Evolutionary conservation across 345 rosid genomes (phyloP).

Genomic region (Laguncularia racemosa): DNA sequence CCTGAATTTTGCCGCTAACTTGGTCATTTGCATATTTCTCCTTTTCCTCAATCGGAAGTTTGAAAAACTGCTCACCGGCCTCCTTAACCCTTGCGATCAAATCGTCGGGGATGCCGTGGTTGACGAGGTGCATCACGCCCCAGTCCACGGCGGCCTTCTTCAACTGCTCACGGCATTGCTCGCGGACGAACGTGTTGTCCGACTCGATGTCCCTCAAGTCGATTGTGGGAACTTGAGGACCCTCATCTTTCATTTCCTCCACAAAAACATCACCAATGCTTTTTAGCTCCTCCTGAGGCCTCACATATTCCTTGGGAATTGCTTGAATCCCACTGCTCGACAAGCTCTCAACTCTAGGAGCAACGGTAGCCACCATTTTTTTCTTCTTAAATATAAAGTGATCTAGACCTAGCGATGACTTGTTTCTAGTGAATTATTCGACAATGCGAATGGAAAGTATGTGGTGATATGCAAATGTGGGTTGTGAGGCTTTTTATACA

Average conservation of each 20-base stretch:
- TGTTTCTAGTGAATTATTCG: neutral
- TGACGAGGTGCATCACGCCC: constrained; percentile 96
- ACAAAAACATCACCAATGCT: constrained; percentile 68
- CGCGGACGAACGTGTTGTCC: constrained; percentile 32
- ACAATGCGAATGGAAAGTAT: neutral
- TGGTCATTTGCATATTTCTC: constrained; percentile 88
- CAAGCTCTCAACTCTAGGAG: constrained; percentile 61
- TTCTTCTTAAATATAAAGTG: neutral
- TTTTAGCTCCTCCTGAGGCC: constrained; percentile 69
- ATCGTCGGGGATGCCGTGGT: constrained; percentile 64
- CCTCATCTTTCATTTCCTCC: constrained; percentile 65
- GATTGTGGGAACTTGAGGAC: constrained; percentile 80
- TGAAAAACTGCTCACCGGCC: constrained; percentile 56
- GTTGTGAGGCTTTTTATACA: too few species aligned
- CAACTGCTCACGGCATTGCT: constrained; percentile 45
- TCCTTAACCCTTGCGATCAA: constrained; percentile 58
- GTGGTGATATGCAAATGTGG: too few species aligned
- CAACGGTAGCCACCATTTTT: constrained; percentile 23
- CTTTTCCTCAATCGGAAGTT: constrained; percentile 69
- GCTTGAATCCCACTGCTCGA: constrained; percentile 61
- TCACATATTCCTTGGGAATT: constrained; percentile 71
- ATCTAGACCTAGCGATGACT: neutral
- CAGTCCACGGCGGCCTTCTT: constrained; percentile 60
- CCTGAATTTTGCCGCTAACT: constrained; percentile 73
- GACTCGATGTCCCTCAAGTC: constrained; percentile 59